Conservation (phyloP, 306 rosid species). For the Vachellia collinsii region DNA sequence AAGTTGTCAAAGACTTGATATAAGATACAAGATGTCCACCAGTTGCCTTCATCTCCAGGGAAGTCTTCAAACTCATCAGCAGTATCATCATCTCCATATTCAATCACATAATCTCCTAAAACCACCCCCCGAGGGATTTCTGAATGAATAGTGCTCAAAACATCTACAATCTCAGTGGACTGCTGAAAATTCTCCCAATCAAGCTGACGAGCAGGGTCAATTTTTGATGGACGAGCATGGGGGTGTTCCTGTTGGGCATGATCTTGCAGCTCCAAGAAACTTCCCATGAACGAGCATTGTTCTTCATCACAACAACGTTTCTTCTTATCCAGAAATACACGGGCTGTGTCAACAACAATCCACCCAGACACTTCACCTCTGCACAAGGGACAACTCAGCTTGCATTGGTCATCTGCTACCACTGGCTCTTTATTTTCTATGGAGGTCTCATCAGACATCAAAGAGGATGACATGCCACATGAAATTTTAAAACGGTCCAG, state of each 20-base stretch:
- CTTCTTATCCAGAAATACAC: slow-evolving; percentile 73
- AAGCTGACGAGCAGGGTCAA: slow-evolving; percentile 91
- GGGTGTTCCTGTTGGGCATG: slow-evolving; percentile 92
- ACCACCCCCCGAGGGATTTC: slow-evolving; percentile 92
- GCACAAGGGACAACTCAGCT: slow-evolving; percentile 86
- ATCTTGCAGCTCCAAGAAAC: slow-evolving; percentile 70
- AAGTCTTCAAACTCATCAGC: slow-evolving; percentile 89
- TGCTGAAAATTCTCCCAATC: slow-evolving; percentile 99
- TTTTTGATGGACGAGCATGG: slow-evolving; percentile 82
- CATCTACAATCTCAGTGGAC: slow-evolving; percentile 94
- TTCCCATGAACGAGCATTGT: slow-evolving; percentile 71
- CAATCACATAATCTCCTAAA: slow-evolving; percentile 93
- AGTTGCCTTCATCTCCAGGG: slow-evolving; percentile 80
- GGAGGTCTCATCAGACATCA: slow-evolving; percentile 46
- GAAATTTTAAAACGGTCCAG: slow-evolving; percentile 87
- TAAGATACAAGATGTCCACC: slow-evolving; percentile 98
- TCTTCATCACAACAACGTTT: slow-evolving; percentile 84
- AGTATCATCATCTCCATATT: slow-evolving; percentile 84
- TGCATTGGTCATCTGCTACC: slow-evolving; percentile 52
- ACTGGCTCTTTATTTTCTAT: slow-evolving; percentile 42
- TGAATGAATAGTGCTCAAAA: slow-evolving; percentile 92
- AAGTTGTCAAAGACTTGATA: slow-evolving; percentile 90
- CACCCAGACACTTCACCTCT: slow-evolving; percentile 93
- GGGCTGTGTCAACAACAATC: slow-evolving; percentile 72
- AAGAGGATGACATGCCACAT: slow-evolving; percentile 56